phyloP scores from a whole-genome alignment of 208 protist species.

The Trypanosoma platydactyli region DNA sequence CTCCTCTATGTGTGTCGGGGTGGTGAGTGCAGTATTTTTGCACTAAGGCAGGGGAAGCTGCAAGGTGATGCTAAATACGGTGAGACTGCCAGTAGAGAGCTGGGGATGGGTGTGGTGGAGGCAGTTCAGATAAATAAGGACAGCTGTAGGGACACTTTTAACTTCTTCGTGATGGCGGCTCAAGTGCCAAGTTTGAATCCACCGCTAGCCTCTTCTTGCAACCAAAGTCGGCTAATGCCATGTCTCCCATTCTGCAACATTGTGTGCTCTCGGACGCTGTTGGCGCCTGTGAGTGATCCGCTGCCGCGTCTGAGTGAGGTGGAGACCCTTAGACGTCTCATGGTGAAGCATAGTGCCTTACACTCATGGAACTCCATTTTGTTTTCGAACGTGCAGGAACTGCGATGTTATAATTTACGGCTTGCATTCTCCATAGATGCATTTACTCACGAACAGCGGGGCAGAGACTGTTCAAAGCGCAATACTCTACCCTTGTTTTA shows the following conservation, averaged over 20 bases:
- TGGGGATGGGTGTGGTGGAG: neutral
- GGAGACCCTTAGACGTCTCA: constrained; percentile 10
- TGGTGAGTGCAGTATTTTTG: neutral
- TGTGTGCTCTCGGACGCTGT: neutral
- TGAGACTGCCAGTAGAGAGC: neutral
- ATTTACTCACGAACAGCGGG: neutral
- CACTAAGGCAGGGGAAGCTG: neutral
- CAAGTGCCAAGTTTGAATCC: neutral
- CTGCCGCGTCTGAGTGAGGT: constrained; percentile 10
- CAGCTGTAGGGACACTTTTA: neutral
- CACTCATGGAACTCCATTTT: constrained; percentile 7
- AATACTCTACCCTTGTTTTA: neutral
- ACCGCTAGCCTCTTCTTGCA: neutral
- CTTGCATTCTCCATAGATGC: neutral
- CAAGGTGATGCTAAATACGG: neutral
- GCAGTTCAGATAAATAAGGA: neutral
- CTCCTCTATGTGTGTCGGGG: neutral
- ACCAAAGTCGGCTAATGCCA: neutral
- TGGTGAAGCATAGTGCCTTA: constrained; percentile 10
- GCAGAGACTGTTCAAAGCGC: neutral
- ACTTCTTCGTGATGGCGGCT: neutral
- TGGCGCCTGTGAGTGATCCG: neutral
- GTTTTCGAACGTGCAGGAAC: neutral
- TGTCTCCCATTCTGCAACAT: neutral
- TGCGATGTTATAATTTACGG: neutral